Evolutionary conservation across 2,329 filamentous ascomycete species (phyloP).

Genomic region (Colletotrichum destructivum): DNA sequence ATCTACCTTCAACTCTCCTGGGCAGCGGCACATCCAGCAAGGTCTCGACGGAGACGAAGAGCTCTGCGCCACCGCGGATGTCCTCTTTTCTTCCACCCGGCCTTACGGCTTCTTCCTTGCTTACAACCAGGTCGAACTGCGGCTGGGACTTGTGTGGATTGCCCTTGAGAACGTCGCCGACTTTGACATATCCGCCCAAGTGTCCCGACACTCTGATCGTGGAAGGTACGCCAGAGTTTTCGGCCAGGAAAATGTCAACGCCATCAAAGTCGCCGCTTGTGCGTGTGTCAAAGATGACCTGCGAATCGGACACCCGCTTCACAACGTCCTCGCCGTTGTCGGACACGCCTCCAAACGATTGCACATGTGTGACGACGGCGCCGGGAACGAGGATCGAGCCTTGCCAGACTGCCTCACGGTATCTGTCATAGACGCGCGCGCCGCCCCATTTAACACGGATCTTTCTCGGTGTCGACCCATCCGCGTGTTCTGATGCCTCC

Average conservation of each 20-base stretch:
- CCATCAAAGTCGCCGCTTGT: constrained; percentile 52
- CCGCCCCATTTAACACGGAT: constrained; percentile 51
- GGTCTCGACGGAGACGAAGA: constrained; percentile 46
- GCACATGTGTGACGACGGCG: constrained; percentile 39
- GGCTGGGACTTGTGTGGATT: constrained; percentile 50
- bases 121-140: constrained; percentile 41
- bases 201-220: constrained; percentile 45
- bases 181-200: constrained; percentile 51
- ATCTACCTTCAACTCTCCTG: constrained; percentile 43
- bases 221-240: constrained; percentile 14
- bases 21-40: constrained; percentile 45
- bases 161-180: constrained; percentile 47
- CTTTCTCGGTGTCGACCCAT: constrained; percentile 31
- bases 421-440: constrained; percentile 51
- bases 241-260: constrained; percentile 45
- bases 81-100: constrained; percentile 42
- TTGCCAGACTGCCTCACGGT: constrained; percentile 52
- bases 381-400: constrained; percentile 47
- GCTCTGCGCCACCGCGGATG: constrained; percentile 47
- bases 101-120: constrained; percentile 29
- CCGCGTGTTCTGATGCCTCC: constrained; percentile 36
- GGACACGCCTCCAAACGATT: constrained; percentile 47
- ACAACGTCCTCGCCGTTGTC: constrained; percentile 46
- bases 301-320: constrained; percentile 28
- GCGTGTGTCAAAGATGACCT: constrained; percentile 46